Percentiles rank a stretch among this genome's conserved stretches.
Evolutionary conservation across 805 yeast species (phyloP).

Genomic region (Candida ascalaphidarum): DNA sequence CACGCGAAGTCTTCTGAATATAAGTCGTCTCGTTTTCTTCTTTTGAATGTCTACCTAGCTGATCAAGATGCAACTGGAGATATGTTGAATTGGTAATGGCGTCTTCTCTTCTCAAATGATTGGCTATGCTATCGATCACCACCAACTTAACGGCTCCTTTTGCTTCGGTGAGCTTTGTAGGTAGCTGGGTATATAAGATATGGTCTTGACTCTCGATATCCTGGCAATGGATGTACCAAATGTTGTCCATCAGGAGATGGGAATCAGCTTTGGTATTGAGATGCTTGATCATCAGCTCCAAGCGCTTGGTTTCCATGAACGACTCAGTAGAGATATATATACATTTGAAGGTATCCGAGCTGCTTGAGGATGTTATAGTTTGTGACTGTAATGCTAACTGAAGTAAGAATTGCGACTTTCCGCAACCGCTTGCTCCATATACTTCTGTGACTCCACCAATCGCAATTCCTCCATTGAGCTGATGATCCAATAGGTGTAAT

Average conservation of each 20-base stretch:
- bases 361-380: too few species aligned
- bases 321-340: conserved; percentile 79
- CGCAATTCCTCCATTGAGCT: conserved; percentile 6
- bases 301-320: conserved; percentile 55
- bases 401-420: conserved; percentile 74
- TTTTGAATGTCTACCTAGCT: too few species aligned
- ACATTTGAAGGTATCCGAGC: conserved; percentile 4
- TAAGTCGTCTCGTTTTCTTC: too few species aligned
- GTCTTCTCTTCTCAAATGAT: conserved; percentile 61
- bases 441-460: conserved; percentile 46
- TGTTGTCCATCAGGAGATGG: conserved; percentile 22
- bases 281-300: conserved; percentile 20
- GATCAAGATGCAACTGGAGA: too few species aligned
- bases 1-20: too few species aligned
- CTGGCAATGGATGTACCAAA: conserved; percentile 50
- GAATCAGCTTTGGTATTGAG: conserved; percentile 2
- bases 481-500: conserved; percentile 3
- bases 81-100: conserved; percentile 26
- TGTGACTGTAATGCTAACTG: conserved; percentile 59
- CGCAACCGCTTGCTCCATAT: conserved; percentile 78
- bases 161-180: conserved; percentile 22
- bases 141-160: conserved; percentile 41
- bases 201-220: conserved; percentile 72
- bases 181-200: conserved; percentile 61
- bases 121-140: conserved; percentile 76